These are phyloP conservation scores for Rhynchospora tenuis DNA, from an alignment of 176 grass and related monocot genomes.

Conservation along the genomic window DNA sequence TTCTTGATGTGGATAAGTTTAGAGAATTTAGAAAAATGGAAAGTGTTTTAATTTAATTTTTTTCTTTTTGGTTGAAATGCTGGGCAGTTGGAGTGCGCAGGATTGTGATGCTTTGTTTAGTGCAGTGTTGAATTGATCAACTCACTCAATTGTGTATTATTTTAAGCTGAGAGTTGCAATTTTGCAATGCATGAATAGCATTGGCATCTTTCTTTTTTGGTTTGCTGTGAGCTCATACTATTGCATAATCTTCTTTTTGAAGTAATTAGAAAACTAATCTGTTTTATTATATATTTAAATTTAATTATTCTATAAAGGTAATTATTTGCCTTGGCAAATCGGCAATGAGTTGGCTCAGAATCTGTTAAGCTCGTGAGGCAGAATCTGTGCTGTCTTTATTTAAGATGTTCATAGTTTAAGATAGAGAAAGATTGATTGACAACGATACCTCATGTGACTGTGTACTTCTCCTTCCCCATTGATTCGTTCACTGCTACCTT, in stretches of 20 bases:
- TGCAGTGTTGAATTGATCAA: constrained; percentile 21
- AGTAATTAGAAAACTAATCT: not conserved
- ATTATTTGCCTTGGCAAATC: constrained; percentile 6
- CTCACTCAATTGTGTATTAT: constrained; percentile 18
- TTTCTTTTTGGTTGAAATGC: not conserved
- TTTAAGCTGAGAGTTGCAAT: constrained; percentile 11
- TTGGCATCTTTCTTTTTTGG: not conserved
- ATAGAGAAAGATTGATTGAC: not conserved
- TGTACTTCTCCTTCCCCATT: constrained; percentile 10
- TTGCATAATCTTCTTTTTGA: not conserved
- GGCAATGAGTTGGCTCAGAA: constrained; percentile 21
- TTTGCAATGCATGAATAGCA: constrained; percentile 10
- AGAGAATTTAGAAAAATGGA: constrained; percentile 22
- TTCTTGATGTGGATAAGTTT: constrained; percentile 26
- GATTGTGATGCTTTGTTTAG: constrained; percentile 9
- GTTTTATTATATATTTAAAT: not conserved
- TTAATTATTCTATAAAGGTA: not conserved
- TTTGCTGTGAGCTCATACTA: not conserved
- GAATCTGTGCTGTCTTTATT: constrained; percentile 22
- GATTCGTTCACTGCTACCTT: constrained; percentile 15
- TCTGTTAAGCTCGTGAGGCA: not conserved
- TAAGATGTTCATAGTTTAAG: not conserved
- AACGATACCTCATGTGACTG: constrained; percentile 17
- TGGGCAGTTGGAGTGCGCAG: constrained; percentile 13
- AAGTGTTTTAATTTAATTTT: not conserved